Percentiles rank a stretch among this genome's conserved stretches.
Evolutionary conservation across 805 yeast species (phyloP).

Genomic region (Maudiozyma saulgeensis): DNA sequence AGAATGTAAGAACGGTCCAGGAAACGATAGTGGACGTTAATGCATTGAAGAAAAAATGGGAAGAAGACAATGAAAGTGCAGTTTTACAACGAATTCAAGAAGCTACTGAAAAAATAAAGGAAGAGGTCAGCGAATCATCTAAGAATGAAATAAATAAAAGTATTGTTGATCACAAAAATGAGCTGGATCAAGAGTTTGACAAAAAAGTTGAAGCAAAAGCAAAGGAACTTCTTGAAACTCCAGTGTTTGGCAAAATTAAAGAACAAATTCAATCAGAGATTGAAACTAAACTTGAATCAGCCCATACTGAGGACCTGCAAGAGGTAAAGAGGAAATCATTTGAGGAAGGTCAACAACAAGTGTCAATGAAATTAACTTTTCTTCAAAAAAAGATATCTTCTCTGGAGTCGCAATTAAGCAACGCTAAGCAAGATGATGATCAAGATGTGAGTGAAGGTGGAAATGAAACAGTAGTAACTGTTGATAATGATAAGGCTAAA

Average conservation of each 20-base stretch:
- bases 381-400: slow-evolving; percentile 23
- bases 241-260: slow-evolving; percentile 3
- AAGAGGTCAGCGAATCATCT: slow-evolving; percentile 34
- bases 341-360: slow-evolving; percentile 20
- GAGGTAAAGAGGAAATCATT: slow-evolving; percentile 10
- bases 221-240: slow-evolving; percentile 3
- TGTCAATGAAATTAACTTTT: slow-evolving; percentile 17
- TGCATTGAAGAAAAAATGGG: slow-evolving; percentile 27
- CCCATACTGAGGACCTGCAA: slow-evolving; percentile 7
- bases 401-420: slow-evolving; percentile 26
- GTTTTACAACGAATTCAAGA: slow-evolving; percentile 26
- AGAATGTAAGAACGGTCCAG: neutral
- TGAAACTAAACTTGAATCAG: slow-evolving; percentile 5
- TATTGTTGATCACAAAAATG: slow-evolving; percentile 31
- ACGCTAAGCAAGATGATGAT: slow-evolving; percentile 33
- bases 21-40: slow-evolving; percentile 3
- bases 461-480: neutral
- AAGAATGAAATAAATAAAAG: slow-evolving; percentile 47
- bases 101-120: slow-evolving; percentile 35
- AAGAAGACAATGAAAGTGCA: slow-evolving; percentile 26
- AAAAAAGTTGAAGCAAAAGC: slow-evolving; percentile 7
- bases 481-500: neutral
- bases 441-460: neutral
- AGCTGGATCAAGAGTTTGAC: slow-evolving; percentile 10
- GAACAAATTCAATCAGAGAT: slow-evolving; percentile 10